Conservation (phyloP, 2,329 filamentous ascomycete species). For the Botrytis sinoallii region DNA sequence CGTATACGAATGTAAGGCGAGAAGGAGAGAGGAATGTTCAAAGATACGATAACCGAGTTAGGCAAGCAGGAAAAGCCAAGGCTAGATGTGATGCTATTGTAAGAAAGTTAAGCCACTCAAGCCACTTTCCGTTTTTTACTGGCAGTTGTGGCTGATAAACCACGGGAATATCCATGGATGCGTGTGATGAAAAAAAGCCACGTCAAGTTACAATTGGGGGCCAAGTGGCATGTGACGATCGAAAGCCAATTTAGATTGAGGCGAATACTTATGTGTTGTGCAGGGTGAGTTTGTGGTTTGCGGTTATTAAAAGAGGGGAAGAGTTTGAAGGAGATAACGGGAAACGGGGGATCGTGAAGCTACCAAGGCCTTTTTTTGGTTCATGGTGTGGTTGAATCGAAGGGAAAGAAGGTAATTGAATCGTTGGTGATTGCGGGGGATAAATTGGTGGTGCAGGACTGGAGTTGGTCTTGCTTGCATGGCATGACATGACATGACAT, state of each 20-base stretch:
- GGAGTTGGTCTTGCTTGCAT: conserved; percentile 16
- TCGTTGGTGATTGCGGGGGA: conserved; percentile 13
- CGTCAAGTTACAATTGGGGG: conserved; percentile 5
- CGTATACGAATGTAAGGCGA: neutral
- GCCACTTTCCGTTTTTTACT: conserved; percentile 2
- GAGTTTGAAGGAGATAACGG: neutral
- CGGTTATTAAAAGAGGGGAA: neutral
- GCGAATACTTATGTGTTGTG: neutral
- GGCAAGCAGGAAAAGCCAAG: neutral
- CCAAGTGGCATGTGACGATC: conserved; percentile 13
- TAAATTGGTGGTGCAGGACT: neutral
- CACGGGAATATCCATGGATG: conserved; percentile 4
- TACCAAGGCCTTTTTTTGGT: neutral
- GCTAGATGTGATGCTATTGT: neutral
- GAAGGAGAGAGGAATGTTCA: neutral
- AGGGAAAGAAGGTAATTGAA: neutral
- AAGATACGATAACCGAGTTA: conserved; percentile 11
- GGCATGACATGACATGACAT: neutral
- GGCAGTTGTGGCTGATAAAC: conserved; percentile 2
- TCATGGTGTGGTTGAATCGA: neutral
- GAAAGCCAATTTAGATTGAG: neutral
- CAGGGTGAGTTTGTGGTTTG: neutral
- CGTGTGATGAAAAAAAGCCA: conserved; percentile 12
- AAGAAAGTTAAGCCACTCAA: neutral
- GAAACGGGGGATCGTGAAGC: neutral